Evolutionary conservation across 345 rosid species (phyloP).

Genomic region (Euphorbia pulcherrima): DNA sequence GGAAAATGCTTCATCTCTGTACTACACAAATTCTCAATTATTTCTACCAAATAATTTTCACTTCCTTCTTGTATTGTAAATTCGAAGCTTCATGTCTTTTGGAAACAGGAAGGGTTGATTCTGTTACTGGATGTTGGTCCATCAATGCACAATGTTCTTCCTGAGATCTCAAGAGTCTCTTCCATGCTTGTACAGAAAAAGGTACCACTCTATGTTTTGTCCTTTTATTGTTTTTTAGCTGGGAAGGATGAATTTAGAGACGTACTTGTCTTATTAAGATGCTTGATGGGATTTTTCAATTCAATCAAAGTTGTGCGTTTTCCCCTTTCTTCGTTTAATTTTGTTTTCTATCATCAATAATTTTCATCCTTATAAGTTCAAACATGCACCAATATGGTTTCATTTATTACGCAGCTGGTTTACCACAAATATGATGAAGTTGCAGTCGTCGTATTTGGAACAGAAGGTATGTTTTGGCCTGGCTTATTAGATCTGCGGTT

Average conservation of each 20-base stretch:
- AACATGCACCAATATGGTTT: constrained; percentile 2
- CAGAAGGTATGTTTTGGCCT: constrained; percentile 48
- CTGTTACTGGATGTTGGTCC: constrained; percentile 85
- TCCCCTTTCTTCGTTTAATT: background rate
- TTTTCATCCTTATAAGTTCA: background rate
- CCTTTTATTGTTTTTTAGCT: background rate
- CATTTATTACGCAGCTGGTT: constrained; percentile 53
- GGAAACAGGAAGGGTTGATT: constrained; percentile 64
- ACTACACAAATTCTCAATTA: background rate
- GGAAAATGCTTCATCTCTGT: background rate
- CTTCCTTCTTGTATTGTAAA: background rate
- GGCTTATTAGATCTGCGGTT: background rate
- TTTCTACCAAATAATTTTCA: background rate
- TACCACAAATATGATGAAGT: constrained; percentile 73
- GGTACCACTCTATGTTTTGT: constrained; percentile 32
- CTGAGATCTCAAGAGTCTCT: constrained; percentile 60
- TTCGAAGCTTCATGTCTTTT: background rate
- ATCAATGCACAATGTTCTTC: constrained; percentile 62
- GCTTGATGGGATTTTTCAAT: background rate
- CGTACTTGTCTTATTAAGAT: background rate
- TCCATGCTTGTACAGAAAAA: constrained; percentile 71
- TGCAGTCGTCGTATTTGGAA: constrained; percentile 77
- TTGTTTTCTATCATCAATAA: background rate
- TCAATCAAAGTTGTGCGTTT: background rate
- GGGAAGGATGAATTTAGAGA: background rate